Conservation (phyloP, 805 yeast species). For the Candida vartiovaarae region DNA sequence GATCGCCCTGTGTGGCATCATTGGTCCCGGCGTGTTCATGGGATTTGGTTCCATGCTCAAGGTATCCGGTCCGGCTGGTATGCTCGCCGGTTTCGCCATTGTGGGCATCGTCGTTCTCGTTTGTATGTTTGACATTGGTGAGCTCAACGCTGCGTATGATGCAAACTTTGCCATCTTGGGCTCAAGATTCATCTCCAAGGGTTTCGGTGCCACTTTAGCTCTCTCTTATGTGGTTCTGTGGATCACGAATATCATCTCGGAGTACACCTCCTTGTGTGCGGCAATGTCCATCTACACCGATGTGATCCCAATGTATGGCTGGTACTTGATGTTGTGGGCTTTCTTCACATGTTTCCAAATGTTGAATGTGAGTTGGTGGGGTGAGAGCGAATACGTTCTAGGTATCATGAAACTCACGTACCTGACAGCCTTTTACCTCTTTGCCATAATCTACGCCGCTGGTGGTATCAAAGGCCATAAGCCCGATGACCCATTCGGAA, state of each 20-base stretch:
- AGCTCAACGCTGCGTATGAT: constrained; percentile 46
- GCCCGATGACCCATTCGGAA: constrained; percentile 29
- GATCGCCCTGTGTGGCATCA: constrained; percentile 49
- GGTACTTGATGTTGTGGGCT: constrained; percentile 46
- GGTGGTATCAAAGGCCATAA: constrained; percentile 33
- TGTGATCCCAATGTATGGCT: constrained; percentile 47
- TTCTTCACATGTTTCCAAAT: constrained; percentile 44
- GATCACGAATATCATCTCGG: constrained; percentile 49
- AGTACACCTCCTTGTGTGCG: constrained; percentile 46
- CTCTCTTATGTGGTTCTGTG: constrained; percentile 48
- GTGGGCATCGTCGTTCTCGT: constrained; percentile 46
- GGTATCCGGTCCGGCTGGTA: constrained; percentile 47
- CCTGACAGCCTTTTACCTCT: constrained; percentile 41
- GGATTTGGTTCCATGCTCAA: constrained; percentile 46
- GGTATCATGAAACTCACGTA: constrained; percentile 44
- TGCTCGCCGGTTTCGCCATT: constrained; percentile 43
- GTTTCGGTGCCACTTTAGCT: constrained; percentile 51
- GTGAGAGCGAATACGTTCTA: constrained; percentile 49
- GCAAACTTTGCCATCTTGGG: constrained; percentile 48
- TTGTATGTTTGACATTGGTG: constrained; percentile 52
- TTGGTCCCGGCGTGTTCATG: constrained; percentile 53
- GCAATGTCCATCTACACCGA: constrained; percentile 44
- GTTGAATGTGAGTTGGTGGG: constrained; percentile 46
- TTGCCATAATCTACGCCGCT: constrained; percentile 38
- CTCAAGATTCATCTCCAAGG: constrained; percentile 43